Conservation (phyloP, 306 rosid genomes). For the Oxytropis ochrocephala region DNA sequence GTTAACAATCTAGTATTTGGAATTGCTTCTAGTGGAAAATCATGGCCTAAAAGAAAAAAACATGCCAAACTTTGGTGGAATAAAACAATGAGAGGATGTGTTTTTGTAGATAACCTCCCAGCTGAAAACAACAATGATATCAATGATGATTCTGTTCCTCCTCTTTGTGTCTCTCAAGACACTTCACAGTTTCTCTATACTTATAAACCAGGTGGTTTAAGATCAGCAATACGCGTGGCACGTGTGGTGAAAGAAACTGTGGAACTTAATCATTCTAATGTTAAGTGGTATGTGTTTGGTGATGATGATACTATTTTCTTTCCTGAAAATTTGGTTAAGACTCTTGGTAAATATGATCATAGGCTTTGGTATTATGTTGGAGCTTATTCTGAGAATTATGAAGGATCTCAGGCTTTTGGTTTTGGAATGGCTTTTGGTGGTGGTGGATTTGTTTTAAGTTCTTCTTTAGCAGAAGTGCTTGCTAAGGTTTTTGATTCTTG, state of each 20-base stretch:
- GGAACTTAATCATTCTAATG: constrained; percentile 44
- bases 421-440: constrained; percentile 86
- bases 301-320: constrained; percentile 82
- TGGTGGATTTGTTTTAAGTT: constrained; percentile 76
- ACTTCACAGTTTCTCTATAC: constrained; percentile 65
- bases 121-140: neutral
- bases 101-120: constrained; percentile 54
- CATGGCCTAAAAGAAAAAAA: constrained; percentile 61
- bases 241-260: constrained; percentile 65
- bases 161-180: constrained; percentile 51
- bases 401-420: constrained; percentile 22
- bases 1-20: constrained; percentile 70
- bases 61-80: constrained; percentile 58
- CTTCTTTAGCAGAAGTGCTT: constrained; percentile 46
- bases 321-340: constrained; percentile 66
- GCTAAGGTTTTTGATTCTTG: constrained; percentile 72
- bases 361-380: constrained; percentile 73
- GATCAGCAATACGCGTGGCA: constrained; percentile 74
- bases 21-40: constrained; percentile 42
- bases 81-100: constrained; percentile 55
- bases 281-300: constrained; percentile 86
- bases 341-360: constrained; percentile 73
- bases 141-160: constrained; percentile 44
- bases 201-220: constrained; percentile 23
- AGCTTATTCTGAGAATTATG: constrained; percentile 51